Evolutionary conservation across 2,329 filamentous ascomycete species (phyloP).

Genomic region (Curvularia spicifera): DNA sequence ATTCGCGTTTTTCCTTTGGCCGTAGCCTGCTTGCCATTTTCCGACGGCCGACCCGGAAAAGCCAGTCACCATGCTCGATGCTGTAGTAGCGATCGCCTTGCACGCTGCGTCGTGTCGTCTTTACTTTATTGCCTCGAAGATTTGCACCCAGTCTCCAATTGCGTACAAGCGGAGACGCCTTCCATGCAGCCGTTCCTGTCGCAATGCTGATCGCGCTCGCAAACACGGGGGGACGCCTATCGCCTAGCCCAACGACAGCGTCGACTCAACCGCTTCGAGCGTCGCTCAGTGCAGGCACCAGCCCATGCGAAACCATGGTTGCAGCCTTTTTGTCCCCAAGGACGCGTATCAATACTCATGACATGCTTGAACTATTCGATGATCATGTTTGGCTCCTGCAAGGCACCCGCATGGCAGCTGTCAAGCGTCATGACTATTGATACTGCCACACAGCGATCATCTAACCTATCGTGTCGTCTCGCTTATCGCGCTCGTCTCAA

Average conservation of each 20-base stretch:
- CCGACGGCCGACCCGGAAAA: slow-evolving; percentile 10
- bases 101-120: not conserved
- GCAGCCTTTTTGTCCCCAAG: not conserved
- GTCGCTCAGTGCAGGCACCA: not conserved
- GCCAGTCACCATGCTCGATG: not conserved
- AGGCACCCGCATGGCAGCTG: slow-evolving; percentile 13
- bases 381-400: slow-evolving; percentile 12
- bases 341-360: not conserved
- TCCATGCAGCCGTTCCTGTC: slow-evolving; percentile 2
- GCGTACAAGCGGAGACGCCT: not conserved
- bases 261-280: not conserved
- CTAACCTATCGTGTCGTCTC: slow-evolving; percentile 19
- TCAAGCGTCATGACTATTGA: slow-evolving; percentile 18
- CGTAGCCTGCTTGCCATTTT: slow-evolving; percentile 1
- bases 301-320: not conserved
- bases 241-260: slow-evolving; percentile 4
- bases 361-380: slow-evolving; percentile 4
- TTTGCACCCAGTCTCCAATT: not conserved
- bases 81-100: not conserved
- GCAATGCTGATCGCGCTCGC: slow-evolving; percentile 6
- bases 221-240: not conserved
- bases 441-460: not conserved
- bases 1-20: not conserved
- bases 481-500: slow-evolving; percentile 17
- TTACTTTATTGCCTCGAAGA: not conserved